Base-by-base conservation (phyloP, 345 rosid species). In the Pugionium cornutum region DNA sequence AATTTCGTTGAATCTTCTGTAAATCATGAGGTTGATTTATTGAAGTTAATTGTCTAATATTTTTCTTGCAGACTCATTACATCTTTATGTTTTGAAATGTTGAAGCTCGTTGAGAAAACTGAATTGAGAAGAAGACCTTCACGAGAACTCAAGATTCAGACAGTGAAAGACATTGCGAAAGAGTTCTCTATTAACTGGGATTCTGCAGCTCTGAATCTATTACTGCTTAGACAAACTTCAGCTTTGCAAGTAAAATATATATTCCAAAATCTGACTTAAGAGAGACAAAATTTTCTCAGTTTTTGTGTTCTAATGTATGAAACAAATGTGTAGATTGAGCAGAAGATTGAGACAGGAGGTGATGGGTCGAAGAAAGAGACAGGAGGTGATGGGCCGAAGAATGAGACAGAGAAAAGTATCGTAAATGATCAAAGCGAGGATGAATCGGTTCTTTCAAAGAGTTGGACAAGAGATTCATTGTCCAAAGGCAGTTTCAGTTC, bases 101-200 rank as follows among this genome's bases (percentile, higher is more conserved):
- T 71, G 30, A 61, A 91, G 97, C 82, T 91, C 18, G 74, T 67
- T 39, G 84, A 77, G 82, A 75, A 62, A 62, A 58, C 83, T 70
- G 77, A 61, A 60, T 50, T 41, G 53, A 39, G 77, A 7, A 64
- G 28, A 41, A 58, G 57, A 51, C 74, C 77, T 9, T 53, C 86
- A 18, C 74, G 77, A 49, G 95, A 89, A 43, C 65, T 60, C 63
- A 89, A 86, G 79, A 73, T 91, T 78, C 83, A 76, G 72, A 72
- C 85, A 47, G 67, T 91, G 73, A 74, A 69, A 43, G 85, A 79
- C 2, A 59, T 88, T 31, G 86, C 87, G 4, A 61, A 75, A 27
- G 98, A 92, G 60, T 77, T 67, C 61, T 77, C 77, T 6, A 58
- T 87, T 26, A 76, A 79, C 7, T 95, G 96, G 95, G 89, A 83